Evolutionary conservation across 108 stramenopile species (phyloP).

Genomic region (Mayamaea pseudoterrestris): DNA sequence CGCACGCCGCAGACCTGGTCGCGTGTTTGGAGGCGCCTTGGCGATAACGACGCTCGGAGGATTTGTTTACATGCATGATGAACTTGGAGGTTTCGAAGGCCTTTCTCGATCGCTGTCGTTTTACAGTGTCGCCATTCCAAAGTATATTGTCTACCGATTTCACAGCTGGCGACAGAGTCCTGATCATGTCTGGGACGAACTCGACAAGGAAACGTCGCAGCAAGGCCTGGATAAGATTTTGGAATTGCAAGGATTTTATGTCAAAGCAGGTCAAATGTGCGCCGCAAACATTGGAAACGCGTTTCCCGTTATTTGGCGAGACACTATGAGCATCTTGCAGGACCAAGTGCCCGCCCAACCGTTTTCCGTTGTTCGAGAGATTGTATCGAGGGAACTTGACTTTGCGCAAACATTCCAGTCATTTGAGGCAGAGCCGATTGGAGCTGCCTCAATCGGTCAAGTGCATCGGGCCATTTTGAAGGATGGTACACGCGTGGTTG

Average conservation of each 20-base stretch:
- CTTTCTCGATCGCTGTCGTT: conserved; percentile 34
- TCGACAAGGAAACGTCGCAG: conserved; percentile 43
- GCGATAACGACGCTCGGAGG: conserved; percentile 23
- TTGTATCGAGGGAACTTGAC: conserved; percentile 48
- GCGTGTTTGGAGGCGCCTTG: conserved; percentile 22
- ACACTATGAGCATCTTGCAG: conserved; percentile 74
- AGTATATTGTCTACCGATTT: conserved; percentile 44
- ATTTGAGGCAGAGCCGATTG: conserved; percentile 70
- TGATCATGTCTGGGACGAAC: conserved; percentile 50
- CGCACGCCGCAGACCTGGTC: too few relatives aligned
- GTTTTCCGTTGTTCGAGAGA: conserved; percentile 41
- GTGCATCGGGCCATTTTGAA: conserved; percentile 69
- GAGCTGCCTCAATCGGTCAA: conserved; percentile 78
- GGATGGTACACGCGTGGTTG: conserved; percentile 53
- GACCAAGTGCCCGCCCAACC: conserved; percentile 58
- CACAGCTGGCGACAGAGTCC: conserved; percentile 42
- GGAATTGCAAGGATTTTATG: conserved; percentile 74
- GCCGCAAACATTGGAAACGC: conserved; percentile 77
- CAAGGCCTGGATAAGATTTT: conserved; percentile 55
- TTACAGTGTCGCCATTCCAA: conserved; percentile 50
- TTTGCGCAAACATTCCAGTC: conserved; percentile 42
- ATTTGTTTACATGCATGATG: conserved; percentile 38
- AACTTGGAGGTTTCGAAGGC: conserved; percentile 42
- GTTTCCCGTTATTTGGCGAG: conserved; percentile 73
- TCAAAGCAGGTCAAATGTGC: conserved; percentile 73